Base-by-base conservation (phyloP, 176 grass and related monocot genomes). In the Elaeis guineensis region DNA sequence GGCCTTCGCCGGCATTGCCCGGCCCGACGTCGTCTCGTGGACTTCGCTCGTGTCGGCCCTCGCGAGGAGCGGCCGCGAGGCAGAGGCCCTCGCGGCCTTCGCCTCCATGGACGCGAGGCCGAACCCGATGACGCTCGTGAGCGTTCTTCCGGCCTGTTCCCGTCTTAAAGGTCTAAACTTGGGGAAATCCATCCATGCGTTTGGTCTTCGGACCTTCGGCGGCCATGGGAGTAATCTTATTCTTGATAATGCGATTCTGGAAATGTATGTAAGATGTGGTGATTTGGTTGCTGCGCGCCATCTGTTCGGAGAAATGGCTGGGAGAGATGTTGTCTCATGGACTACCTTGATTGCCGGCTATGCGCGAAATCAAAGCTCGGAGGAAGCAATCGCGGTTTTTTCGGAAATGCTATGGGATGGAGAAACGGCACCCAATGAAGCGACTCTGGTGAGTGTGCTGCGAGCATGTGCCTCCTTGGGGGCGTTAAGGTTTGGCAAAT, bases 251-350 rank as follows among this genome's bases (percentile, higher is more conserved):
- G 80, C 72, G 28, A 15, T 83, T 48, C 63, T 83, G 49, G 54
- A 76, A 56, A 49, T 77, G 69, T 88, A 83, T 56, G 59, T 54
- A 63, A 72, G 75, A 49, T 77, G 85, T 29, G 64, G 76, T 2
- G 75, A 60, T 4, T 50, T 79, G n/a, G 22, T 15, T 25, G 23
- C 12, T 57, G 75, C 75, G 53, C 75, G 72, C 54, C 25, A 28
- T 3, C 24, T 79, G 79, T 87, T 87, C 63, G 85, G 64, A 22
- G 67, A 67, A 83, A 87, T 87, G 54, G 79, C 76, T 6, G 12
- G 9, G 1, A 25, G 72, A 49, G 85, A 83, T 49, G 79, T 87
- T 3, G 21, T 68, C 50, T 25, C 72, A 53, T 83, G 79, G 79
- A 87, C 72, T 24, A 19, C 85, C 8, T 55, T 87, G 85, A 73